Evolutionary conservation across 2,329 filamentous ascomycete genomes (phyloP).

Genomic region (Colletotrichum sp.): DNA sequence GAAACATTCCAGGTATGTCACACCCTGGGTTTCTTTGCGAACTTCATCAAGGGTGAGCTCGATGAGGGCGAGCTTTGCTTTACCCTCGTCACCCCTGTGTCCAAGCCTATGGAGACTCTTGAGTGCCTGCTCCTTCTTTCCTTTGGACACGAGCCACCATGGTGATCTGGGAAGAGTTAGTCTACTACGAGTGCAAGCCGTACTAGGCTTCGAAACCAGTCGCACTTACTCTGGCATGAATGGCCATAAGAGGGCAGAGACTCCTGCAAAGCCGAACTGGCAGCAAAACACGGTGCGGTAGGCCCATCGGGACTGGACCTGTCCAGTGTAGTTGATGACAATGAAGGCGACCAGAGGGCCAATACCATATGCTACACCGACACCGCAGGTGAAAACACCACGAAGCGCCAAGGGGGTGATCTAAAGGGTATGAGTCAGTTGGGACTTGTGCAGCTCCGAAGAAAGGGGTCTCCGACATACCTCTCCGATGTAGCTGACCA

Average conservation of each 20-base stretch:
- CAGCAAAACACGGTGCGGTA: conserved; percentile 37
- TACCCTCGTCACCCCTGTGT: conserved; percentile 27
- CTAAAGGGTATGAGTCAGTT: neutral
- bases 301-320: conserved; percentile 33
- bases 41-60: conserved; percentile 37
- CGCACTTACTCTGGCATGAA: conserved; percentile 45
- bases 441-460: neutral
- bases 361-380: conserved; percentile 33
- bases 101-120: conserved; percentile 38
- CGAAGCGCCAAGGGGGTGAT: conserved; percentile 32
- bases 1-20: conserved; percentile 45
- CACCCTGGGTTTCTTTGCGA: conserved; percentile 38
- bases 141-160: conserved; percentile 43
- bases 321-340: conserved; percentile 35
- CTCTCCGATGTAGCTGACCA: conserved; percentile 36
- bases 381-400: conserved; percentile 32
- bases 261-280: conserved; percentile 36
- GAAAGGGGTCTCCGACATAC: conserved; percentile 13
- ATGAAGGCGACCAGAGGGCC: conserved; percentile 35
- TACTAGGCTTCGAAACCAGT: neutral
- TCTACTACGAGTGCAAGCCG: neutral
- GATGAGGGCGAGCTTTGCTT: conserved; percentile 32
- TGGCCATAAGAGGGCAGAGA: conserved; percentile 33
- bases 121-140: conserved; percentile 36
- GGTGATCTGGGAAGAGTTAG: conserved; percentile 30